A percentile compares a stretch with the other conserved stretches of the same genome.
Conservation (phyloP, 2,329 filamentous ascomycete species). For the Thyridium curvatum region DNA sequence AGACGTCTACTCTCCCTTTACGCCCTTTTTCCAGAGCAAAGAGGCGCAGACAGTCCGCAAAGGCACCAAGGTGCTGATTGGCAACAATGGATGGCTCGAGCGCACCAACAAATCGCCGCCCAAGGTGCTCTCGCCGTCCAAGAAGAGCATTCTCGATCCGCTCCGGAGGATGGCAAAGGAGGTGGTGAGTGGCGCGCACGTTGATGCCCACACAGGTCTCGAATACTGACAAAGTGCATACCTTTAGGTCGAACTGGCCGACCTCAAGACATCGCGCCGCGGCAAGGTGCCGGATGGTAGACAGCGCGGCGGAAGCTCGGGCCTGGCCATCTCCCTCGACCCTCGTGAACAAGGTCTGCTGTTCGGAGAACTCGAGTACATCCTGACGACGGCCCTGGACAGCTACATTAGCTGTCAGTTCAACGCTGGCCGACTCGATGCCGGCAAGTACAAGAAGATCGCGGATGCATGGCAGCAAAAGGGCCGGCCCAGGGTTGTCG, state of each 20-base stretch:
- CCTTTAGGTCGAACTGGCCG: conserved; percentile 22
- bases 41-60: conserved; percentile 23
- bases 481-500: conserved; percentile 47
- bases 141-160: conserved; percentile 36
- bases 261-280: conserved; percentile 26
- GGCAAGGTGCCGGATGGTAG: conserved; percentile 21
- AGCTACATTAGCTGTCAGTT: conserved; percentile 46
- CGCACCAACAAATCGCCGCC: conserved; percentile 24
- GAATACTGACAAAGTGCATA: conserved; percentile 6
- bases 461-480: conserved; percentile 44
- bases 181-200: conserved; percentile 34
- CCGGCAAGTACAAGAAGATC: conserved; percentile 43
- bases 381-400: conserved; percentile 44
- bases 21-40: conserved; percentile 32
- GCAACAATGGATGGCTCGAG: conserved; percentile 52
- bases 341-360: conserved; percentile 52
- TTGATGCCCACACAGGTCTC: background rate
- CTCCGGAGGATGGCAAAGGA: conserved; percentile 49
- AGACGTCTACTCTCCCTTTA: conserved; percentile 34
- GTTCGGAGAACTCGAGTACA: conserved; percentile 53
- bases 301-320: conserved; percentile 16
- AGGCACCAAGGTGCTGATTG: conserved; percentile 46
- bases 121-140: conserved; percentile 15
- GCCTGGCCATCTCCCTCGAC: conserved; percentile 42
- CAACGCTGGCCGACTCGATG: conserved; percentile 46